Conservation (phyloP, 192 early-diverging fungal genomes). For the Coemansia sp. region DNA sequence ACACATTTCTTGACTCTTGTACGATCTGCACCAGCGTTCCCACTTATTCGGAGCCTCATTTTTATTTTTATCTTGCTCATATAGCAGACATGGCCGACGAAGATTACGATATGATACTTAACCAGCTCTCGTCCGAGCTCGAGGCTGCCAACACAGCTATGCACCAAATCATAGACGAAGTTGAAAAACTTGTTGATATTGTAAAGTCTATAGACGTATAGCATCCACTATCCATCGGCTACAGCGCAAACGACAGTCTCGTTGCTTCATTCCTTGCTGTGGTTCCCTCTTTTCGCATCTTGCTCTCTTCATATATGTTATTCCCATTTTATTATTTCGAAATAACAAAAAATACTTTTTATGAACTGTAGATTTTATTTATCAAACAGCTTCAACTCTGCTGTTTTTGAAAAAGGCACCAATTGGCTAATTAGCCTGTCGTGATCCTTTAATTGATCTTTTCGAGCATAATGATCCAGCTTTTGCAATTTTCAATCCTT, state of each 20-base stretch:
- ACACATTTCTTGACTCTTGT: not conserved
- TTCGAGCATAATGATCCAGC: too few relatives aligned
- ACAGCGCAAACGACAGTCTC: not conserved
- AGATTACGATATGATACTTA: slow-evolving; percentile 32
- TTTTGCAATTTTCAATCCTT: too few relatives aligned
- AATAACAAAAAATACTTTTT: not conserved
- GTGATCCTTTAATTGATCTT: too few relatives aligned
- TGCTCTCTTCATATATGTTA: not conserved
- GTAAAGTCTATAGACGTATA: slow-evolving; percentile 43
- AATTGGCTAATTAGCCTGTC: too few relatives aligned
- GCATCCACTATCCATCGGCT: not conserved
- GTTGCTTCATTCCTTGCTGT: not conserved
- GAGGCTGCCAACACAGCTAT: slow-evolving; percentile 38
- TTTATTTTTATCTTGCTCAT: not conserved
- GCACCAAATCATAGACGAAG: slow-evolving; percentile 42
- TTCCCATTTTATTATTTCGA: not conserved
- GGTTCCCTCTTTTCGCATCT: not conserved
- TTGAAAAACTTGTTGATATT: slow-evolving; percentile 46
- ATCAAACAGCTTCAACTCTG: too few relatives aligned
- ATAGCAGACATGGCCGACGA: slow-evolving; percentile 24
- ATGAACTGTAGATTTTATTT: not conserved
- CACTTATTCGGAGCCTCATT: not conserved
- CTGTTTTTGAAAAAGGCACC: too few relatives aligned
- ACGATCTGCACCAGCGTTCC: not conserved
- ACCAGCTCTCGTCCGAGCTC: slow-evolving; percentile 41